Evolutionary conservation across 164 flowering plant species (phyloP), one percentile per base, ranked within the genome.

Genomic region (Litsea cubeba): DNA sequence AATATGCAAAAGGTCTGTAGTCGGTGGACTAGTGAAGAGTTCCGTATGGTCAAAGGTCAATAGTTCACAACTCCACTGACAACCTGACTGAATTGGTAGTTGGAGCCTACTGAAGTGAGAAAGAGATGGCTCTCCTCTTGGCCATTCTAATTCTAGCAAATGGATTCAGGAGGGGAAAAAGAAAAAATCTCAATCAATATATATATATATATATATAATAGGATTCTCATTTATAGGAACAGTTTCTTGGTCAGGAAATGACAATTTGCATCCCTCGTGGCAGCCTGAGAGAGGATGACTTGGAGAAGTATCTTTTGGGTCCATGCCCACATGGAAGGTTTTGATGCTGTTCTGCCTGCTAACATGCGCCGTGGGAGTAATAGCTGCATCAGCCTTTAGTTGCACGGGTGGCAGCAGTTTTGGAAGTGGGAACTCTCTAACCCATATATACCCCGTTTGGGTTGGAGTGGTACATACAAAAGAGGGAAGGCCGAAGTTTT

Each of bases 271-370:
- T 80, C 63, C 81, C 65, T 80, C 80, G 82, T 81, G 89, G 90
- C 90, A 83, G 88, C 85, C 84, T 83, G 86, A 87, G 84, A 82
- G 84, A 84, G 78, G 74, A 77, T 71, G 76, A 74, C 40, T 20
- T 14, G 18, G 69, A 26, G 69, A 17, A 5, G 60, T 15, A 3
- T 15, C 17, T 54, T 54, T 54, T 15, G n/a, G 6, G 60, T 54
- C 60, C n/a, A 54, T 2, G n/a, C 60, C 60, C 6, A 2, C 20
- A 54, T 54, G 20, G 17, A 15, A 54, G 60, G 60, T 54, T 20
- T 54, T 54, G 20, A 54, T n/a, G 20, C 60, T 54, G n/a, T 15
- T 20, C n/a, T 54, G 20, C n/a, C 60, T 54, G 60, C 20, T 40
- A 40, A 40, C 46, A 6, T 7, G 46, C 8, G 46, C 46, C 46